Base-by-base conservation (phyloP, 306 rosid genomes). In the Fragaria ananassa region DNA sequence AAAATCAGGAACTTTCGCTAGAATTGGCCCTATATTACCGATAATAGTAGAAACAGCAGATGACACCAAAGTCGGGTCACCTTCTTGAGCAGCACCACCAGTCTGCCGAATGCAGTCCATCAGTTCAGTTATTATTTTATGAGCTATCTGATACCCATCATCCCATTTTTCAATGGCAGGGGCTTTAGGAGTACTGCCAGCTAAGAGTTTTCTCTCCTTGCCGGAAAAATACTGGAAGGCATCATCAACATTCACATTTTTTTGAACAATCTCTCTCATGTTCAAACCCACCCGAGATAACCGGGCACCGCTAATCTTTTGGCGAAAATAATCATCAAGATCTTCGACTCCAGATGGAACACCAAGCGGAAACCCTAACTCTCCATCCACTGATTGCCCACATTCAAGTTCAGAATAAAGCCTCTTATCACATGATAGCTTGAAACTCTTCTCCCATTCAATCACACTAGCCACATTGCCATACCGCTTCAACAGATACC, bases 11-110 rank as follows among this genome's bases (percentile, higher is more conserved):
- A 82, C 46, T 77, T 86, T 95, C 34, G 86, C 93, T 69, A 95
- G 71, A 63, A 85, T 80, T 83, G 79, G 84, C 66, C 96, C 96
- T 5, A 95, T 81, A 80, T 85, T 88, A 72, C 86, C 85, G 74
- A 95, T 89, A 81, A 95, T 92, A 79, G 93, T 97, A 82, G 96
- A 87, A 84, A 95, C 89, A 21, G 97, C 97, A 87, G 92, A 95
- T 77, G 92, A 83, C 35, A 95, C 97, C 89, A 95, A 86, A 75
- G 97, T 88, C 25, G 99, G 97, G 66, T 95, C 99, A 46, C 99
- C 99, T 85, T 95, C 99, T 83, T 95, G 99, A 79, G 99, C 99
- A 80, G 99, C 99, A 82, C 97, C 99, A 47, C 97, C 97, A 45
- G 99, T 95, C 79, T 95, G 97, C 89, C 91, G 85, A 72, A 95